Conservation (phyloP, 176 grass and related monocot species). For the barley (Hordeum vulgare) region MorexV3_pseudomolecules_assembly NC_058521.1:10282500-10282999, state of each 20-base stretch:
- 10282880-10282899: constrained; percentile 96
- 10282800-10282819: constrained; percentile 14
- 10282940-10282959: constrained; percentile 97
- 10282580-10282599: constrained; percentile 2
- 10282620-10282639: neutral
- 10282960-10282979: constrained; percentile 97
- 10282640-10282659: constrained; percentile 67
- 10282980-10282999: constrained; percentile 97
- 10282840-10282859: constrained; percentile 37
- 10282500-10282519: neutral
- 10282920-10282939: constrained; percentile 96
- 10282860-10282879: constrained; percentile 97
- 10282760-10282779: constrained; percentile 93
- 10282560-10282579: neutral
- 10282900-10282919: constrained; percentile 93
- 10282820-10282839: neutral
- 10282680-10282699: constrained; percentile 93
- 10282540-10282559: neutral
- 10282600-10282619: neutral
- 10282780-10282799: constrained; percentile 1
- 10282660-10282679: constrained; percentile 96
- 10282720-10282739: constrained; percentile 99
- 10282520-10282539: neutral
- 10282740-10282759: constrained; percentile 84
- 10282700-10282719: constrained; percentile 97